These are phyloP conservation scores for Cryptosporidium viatorum DNA, from an alignment of 169 alveolate species.

Conservation along the genomic window DNA sequence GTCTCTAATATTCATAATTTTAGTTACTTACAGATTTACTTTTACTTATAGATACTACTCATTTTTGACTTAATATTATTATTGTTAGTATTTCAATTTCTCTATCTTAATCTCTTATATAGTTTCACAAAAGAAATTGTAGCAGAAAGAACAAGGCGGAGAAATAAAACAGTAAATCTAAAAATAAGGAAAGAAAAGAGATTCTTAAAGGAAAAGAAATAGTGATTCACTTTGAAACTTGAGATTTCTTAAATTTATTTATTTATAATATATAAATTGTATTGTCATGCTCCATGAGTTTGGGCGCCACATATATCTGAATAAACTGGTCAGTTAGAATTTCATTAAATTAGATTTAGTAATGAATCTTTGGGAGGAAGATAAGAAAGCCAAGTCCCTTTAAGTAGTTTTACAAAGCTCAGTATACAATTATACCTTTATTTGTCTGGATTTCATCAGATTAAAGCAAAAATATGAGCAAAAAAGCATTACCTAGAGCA, in stretches of 20 bases:
- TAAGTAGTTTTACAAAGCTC: neutral
- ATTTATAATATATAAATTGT: neutral
- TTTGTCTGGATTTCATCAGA: neutral
- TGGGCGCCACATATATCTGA: neutral
- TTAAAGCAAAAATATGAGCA: neutral
- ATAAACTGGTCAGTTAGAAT: neutral
- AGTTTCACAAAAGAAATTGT: no score
- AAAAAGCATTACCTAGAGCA: constrained; percentile 50
- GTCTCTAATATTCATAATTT: neutral
- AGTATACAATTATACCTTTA: neutral
- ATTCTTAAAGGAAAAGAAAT: no score
- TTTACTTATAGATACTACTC: neutral
- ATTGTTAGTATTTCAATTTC: neutral
- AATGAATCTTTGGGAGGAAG: neutral
- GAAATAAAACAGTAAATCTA: no score
- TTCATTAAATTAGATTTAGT: neutral
- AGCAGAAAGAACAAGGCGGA: no score
- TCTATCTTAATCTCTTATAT: neutral
- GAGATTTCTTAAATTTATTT: neutral
- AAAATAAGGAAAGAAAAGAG: no score
- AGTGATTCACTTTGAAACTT: no score
- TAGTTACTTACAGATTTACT: neutral
- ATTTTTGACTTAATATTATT: neutral
- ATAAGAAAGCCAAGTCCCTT: neutral
- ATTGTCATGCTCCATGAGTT: neutral